A percentile compares a stretch with the other conserved stretches of the same genome.
These are phyloP conservation scores for Schizosaccharomyces versatilis DNA, from an alignment of 1,139 yeast species.

Conservation along the genomic window DNA sequence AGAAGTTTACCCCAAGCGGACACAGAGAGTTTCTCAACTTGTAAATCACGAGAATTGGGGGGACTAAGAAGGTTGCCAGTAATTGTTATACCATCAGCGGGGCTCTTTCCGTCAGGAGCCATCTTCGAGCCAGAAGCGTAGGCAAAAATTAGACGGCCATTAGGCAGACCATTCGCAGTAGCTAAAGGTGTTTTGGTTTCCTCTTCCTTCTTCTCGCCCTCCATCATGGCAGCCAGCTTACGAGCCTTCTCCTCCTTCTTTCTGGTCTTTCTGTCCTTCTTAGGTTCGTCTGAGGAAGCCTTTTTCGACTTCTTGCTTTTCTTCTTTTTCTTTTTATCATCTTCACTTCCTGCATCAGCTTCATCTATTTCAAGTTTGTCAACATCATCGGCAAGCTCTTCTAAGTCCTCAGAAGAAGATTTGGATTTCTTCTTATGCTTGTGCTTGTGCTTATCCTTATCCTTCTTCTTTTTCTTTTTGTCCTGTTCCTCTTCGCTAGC, in stretches of 20 bases:
- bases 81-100: constrained; percentile 11
- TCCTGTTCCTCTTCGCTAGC: neutral
- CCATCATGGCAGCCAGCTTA: neutral
- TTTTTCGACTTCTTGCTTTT: neutral
- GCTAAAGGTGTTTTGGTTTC: neutral
- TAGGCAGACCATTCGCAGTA: neutral
- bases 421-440: neutral
- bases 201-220: neutral
- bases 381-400: neutral
- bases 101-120: constrained; percentile 8
- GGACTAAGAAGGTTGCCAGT: constrained; percentile 11
- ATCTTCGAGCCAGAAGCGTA: constrained; percentile 11
- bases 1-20: constrained; percentile 52
- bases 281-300: neutral
- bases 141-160: constrained; percentile 7
- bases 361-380: neutral
- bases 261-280: constrained; percentile 1
- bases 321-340: neutral
- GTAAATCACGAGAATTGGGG: constrained; percentile 10
- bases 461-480: neutral
- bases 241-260: constrained; percentile 3
- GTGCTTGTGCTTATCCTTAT: neutral
- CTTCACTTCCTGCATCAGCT: neutral
- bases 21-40: constrained; percentile 11
- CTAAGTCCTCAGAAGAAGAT: neutral